Conservation (phyloP, 163 green algal genomes). For the Volvox carteri region DNA sequence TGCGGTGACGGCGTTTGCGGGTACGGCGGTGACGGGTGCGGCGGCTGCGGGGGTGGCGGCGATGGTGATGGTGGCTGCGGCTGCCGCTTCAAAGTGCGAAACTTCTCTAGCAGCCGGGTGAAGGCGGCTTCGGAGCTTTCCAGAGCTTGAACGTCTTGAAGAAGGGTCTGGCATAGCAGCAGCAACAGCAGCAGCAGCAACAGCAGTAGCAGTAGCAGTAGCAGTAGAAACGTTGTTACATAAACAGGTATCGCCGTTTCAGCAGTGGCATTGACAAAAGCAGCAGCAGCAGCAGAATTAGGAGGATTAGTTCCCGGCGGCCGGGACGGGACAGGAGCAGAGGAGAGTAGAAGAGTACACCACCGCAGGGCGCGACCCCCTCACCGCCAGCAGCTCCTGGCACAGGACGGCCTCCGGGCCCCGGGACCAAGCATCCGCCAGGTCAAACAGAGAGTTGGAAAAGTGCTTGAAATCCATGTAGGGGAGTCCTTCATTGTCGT, state of each 20-base stretch:
- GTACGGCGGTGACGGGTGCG: neutral
- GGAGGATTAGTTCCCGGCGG: too few relatives aligned
- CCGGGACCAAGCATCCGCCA: slow-evolving; percentile 43
- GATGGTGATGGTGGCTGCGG: neutral
- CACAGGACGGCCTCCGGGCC: slow-evolving; percentile 16
- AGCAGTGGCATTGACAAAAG: too few relatives aligned
- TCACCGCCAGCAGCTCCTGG: slow-evolving; percentile 24
- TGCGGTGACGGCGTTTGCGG: neutral
- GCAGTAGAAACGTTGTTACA: too few relatives aligned
- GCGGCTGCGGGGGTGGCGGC: neutral
- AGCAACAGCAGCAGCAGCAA: neutral
- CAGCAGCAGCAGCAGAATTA: too few relatives aligned
- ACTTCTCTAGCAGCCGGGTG: slow-evolving; percentile 28
- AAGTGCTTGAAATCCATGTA: slow-evolving; percentile 53
- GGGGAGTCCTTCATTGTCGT: slow-evolving; percentile 50
- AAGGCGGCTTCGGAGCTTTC: slow-evolving; percentile 14
- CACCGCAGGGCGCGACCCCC: too few relatives aligned
- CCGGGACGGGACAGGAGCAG: neutral
- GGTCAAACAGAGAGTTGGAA: slow-evolving; percentile 45
- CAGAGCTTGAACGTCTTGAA: slow-evolving; percentile 10
- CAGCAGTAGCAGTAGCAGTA: too few relatives aligned
- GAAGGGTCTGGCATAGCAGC: slow-evolving; percentile 2
- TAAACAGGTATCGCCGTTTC: too few relatives aligned
- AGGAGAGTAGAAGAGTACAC: too few relatives aligned
- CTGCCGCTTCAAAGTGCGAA: neutral